Conservation (phyloP, 1,284 basidiomycete species). For the Pseudozyma thailandica region DNA sequence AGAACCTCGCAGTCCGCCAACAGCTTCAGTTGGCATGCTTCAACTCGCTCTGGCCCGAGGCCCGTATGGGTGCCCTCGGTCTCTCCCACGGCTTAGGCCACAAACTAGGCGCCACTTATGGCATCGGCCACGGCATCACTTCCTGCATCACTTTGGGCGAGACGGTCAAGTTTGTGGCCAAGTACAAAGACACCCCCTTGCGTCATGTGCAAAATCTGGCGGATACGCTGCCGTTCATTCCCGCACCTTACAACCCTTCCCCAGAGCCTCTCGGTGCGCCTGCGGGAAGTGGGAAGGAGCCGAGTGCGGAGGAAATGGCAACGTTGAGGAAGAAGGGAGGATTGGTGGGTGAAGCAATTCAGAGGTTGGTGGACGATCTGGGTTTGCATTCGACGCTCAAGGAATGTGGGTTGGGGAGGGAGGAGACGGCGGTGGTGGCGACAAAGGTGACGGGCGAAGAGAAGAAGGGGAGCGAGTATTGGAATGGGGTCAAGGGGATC, state of each 20-base stretch:
- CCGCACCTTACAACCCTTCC: slow-evolving; percentile 37
- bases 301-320: slow-evolving; percentile 1
- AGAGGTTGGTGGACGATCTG: slow-evolving; percentile 72
- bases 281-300: neutral
- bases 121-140: slow-evolving; percentile 83
- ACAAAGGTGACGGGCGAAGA: slow-evolving; percentile 68
- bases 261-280: slow-evolving; percentile 17
- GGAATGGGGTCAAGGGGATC: slow-evolving; percentile 30
- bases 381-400: slow-evolving; percentile 74
- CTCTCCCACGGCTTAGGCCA: slow-evolving; percentile 76
- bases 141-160: slow-evolving; percentile 78
- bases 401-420: slow-evolving; percentile 74
- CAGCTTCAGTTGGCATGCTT: slow-evolving; percentile 79
- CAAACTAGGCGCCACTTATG: slow-evolving; percentile 79
- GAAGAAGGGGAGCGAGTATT: slow-evolving; percentile 32
- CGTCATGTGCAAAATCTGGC: slow-evolving; percentile 49
- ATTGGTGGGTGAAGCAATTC: slow-evolving; percentile 45
- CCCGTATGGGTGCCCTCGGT: slow-evolving; percentile 74
- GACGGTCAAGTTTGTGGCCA: slow-evolving; percentile 30
- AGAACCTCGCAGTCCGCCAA: slow-evolving; percentile 75
- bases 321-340: slow-evolving; percentile 21
- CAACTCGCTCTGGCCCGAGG: slow-evolving; percentile 78
- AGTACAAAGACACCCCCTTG: slow-evolving; percentile 20
- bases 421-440: slow-evolving; percentile 73
- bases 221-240: slow-evolving; percentile 52